A percentile compares a stretch with the other conserved stretches of the same genome.
These are phyloP conservation scores for Tilletia horrida DNA, from an alignment of 1,284 basidiomycete species.

Conservation along the genomic window DNA sequence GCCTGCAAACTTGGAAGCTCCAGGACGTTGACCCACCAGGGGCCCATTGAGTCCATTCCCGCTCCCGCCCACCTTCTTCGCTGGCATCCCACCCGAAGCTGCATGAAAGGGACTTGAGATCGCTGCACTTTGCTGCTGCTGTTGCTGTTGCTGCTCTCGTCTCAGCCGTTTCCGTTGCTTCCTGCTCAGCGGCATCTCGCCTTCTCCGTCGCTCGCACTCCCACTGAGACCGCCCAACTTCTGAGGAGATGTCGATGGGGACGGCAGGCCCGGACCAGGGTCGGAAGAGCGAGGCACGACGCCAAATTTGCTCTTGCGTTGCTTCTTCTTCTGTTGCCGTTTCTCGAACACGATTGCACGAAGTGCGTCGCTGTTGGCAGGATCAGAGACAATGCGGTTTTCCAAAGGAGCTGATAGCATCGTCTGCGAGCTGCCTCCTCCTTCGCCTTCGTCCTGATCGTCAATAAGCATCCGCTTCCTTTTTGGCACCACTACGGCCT, in stretches of 20 bases:
- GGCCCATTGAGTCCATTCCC: not conserved
- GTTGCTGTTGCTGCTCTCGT: not conserved
- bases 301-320: not conserved
- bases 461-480: conserved; percentile 5
- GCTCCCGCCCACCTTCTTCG: not conserved
- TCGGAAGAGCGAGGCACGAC: not conserved
- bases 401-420: not conserved
- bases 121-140: not conserved
- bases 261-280: not conserved
- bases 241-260: not conserved
- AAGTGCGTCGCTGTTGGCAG: not conserved
- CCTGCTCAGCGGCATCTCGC: not conserved
- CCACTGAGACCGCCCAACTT: not conserved
- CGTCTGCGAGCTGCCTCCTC: not conserved
- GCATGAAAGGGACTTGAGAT: not conserved
- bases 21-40: not conserved
- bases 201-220: not conserved
- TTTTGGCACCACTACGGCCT: not conserved
- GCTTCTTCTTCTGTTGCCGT: not conserved
- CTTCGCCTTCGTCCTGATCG: not conserved
- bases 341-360: not conserved
- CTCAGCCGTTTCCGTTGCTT: not conserved
- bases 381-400: not conserved
- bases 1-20: not conserved
- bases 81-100: not conserved